phyloP scores from a whole-genome alignment of 768 basidiomycete genomes.

The Lactarius psammicola region DNA sequence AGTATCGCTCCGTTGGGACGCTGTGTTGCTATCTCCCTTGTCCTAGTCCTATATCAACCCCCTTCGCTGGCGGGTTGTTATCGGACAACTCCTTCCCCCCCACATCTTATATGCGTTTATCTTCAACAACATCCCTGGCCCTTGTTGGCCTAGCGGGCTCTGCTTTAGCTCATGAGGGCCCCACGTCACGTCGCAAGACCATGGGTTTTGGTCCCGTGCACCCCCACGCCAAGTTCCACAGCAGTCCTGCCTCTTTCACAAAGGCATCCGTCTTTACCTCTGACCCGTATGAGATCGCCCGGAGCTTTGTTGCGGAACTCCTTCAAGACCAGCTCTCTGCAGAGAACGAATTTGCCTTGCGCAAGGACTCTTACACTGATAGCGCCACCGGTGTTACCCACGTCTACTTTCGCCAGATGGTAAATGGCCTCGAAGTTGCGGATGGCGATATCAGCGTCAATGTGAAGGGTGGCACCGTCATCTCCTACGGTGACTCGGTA shows the following conservation, averaged over 20 bases:
- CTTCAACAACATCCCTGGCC: slow-evolving; percentile 17
- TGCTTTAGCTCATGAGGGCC: slow-evolving; percentile 20
- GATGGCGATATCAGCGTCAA: slow-evolving; percentile 95
- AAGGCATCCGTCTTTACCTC: slow-evolving; percentile 30
- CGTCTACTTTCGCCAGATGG: slow-evolving; percentile 80
- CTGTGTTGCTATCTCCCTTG: background rate
- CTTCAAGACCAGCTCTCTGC: slow-evolving; percentile 41
- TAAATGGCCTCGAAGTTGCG: slow-evolving; percentile 83
- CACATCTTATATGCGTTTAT: slow-evolving; percentile 24
- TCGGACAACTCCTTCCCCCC: background rate
- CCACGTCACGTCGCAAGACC: slow-evolving; percentile 65
- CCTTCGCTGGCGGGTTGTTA: slow-evolving; percentile 13
- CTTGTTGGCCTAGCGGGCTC: slow-evolving; percentile 29
- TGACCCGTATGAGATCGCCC: slow-evolving; percentile 62
- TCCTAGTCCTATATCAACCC: slow-evolving; percentile 17
- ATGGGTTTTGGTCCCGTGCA: slow-evolving; percentile 85
- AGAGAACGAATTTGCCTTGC: slow-evolving; percentile 53
- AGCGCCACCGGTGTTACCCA: slow-evolving; percentile 82
- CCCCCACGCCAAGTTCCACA: slow-evolving; percentile 65
- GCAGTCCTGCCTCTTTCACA: slow-evolving; percentile 42
- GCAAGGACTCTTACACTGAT: slow-evolving; percentile 87
- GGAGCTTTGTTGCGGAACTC: slow-evolving; percentile 55
- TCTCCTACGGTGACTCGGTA: slow-evolving; percentile 24
- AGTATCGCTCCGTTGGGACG: background rate
- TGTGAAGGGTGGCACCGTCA: slow-evolving; percentile 42